These are phyloP conservation scores for Magnaporthiopsis poae DNA, from an alignment of 2,329 filamentous ascomycete species.

Conservation along the genomic window DNA sequence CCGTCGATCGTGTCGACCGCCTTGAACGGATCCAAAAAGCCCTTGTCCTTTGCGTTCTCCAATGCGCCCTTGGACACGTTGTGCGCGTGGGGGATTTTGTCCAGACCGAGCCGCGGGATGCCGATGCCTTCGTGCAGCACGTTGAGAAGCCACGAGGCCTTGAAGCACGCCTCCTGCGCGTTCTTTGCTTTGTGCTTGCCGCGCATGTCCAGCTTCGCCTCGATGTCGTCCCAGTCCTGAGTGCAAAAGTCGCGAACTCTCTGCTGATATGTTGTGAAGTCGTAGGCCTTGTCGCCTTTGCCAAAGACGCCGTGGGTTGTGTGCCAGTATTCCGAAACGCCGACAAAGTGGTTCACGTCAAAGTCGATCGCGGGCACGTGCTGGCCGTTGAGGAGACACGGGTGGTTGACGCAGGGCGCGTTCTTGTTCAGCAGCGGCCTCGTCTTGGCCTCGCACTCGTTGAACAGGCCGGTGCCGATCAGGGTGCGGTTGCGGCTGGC, in stretches of 20 bases:
- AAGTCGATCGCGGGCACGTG: constrained; percentile 95
- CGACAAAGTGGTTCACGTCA: constrained; percentile 92
- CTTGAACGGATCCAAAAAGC: constrained; percentile 77
- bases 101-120: constrained; percentile 73
- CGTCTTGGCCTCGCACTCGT: constrained; percentile 71
- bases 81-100: constrained; percentile 44
- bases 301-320: constrained; percentile 91
- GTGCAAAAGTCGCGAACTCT: constrained; percentile 78
- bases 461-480: constrained; percentile 76
- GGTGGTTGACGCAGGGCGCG: constrained; percentile 67
- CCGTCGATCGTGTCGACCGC: constrained; percentile 86
- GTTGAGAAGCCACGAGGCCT: constrained; percentile 95
- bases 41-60: constrained; percentile 59
- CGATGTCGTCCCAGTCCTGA: constrained; percentile 70
- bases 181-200: constrained; percentile 71
- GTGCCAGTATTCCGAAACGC: constrained; percentile 98
- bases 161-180: constrained; percentile 87
- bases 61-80: constrained; percentile 66
- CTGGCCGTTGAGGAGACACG: constrained; percentile 81
- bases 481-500: constrained; percentile 39
- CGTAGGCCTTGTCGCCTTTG: constrained; percentile 71
- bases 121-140: constrained; percentile 93
- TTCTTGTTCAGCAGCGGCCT: constrained; percentile 86
- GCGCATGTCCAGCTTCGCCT: constrained; percentile 50
- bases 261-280: constrained; percentile 79